Base-by-base conservation (phyloP, 129 eudicot genomes). In the Ambrosia artemisiifolia region DNA sequence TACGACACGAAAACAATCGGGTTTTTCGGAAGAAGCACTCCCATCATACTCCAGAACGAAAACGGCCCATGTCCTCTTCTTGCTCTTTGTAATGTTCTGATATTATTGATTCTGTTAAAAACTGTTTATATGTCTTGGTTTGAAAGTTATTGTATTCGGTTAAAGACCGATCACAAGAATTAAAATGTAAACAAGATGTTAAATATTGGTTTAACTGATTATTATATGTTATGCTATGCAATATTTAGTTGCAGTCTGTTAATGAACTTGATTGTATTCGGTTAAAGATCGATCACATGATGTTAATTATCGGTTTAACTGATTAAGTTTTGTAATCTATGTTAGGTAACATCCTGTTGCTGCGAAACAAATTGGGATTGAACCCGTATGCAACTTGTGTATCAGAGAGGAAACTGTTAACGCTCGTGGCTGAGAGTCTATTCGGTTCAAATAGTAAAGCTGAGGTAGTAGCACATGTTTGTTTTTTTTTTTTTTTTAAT, bases 1-100 rank as follows among this genome's bases (percentile, higher is more conserved):
- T 88, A 90, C 83, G 81, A 75, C 81, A 94, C 93, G 20, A 94
- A 94, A 69, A 36, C 70, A 0, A 88, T 94, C 3, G 93, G 88
- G 63, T 94, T 94, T 74, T 71, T 84, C 1, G 91, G 91, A 5
- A 77, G 85, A 17, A 71, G 79, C 10, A 80, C 89, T 6, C 93
- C 93, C 6, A 86, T 94, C 74, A 61, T 94, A 72, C 96, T 94
- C 64, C 96, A 94, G 59, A 90, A 93, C 79, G 91, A 85, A 70
- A 90, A 90, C 75, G 98, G 97, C 38, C 97, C 96, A 8, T 94
- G 98, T 72, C 98, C 98, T 69, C 95, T 93, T 76, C 83, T 94
- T 66, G 95, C 96, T 33, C 85, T 93, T 70, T 93, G 98, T 93
- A 87, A 78, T 50, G 3, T n/a, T 78, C 65, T 61, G 7, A 38